Base-by-base conservation (phyloP, 2,329 filamentous ascomycete genomes). In the Colletotrichum australisinense region DNA sequence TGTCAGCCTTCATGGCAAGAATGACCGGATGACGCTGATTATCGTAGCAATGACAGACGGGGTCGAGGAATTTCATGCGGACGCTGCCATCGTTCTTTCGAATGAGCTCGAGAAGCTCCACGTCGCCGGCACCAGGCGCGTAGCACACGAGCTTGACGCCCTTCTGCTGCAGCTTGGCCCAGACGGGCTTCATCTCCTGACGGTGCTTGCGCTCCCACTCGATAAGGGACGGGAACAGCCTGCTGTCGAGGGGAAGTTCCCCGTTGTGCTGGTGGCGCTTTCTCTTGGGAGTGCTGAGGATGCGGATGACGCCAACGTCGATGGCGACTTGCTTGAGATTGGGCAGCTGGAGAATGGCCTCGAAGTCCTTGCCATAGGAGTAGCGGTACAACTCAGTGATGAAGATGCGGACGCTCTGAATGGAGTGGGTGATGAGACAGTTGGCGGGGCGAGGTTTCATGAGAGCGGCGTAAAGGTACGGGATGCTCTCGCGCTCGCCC, bases 71-170 rank as follows among this genome's bases (percentile, higher is more conserved):
- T n/a, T 28, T 42, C 63, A 65, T 57, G 14, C 63, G 52, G 22
- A 65, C 38, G 24, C 63, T 49, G 42, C 42, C 42, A 49, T 49
- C 32, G 4, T 66, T 8, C 6, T 32, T 57, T 11, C 7, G 12
- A 53, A 49, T 16, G 7, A 66, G 63, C 52, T 66, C 63, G 46
- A 66, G 52, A 35, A 66, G 24, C 32, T 66, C 22, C 32, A 57
- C 11, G 8, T 65, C 22, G 52, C 26, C 52, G 4, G 9, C 26
- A 6, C 8, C 52, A n/a, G 14, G 19, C 42, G 16, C 49, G 63
- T 28, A 30, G 63, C 24, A 30, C 19, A 49, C 19, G 30, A 65
- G n/a, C 63, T 26, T 65, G 32, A 57, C 46, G 32, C 52, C 22
- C n/a, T 35, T 53, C 52, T 42, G 19, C 52, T 42, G 8, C 30